Percentiles rank a stretch among this genome's conserved stretches.
Evolutionary conservation across 352 stramenopile genomes (phyloP).

Genomic region (Globisporangium acanthophoron): DNA sequence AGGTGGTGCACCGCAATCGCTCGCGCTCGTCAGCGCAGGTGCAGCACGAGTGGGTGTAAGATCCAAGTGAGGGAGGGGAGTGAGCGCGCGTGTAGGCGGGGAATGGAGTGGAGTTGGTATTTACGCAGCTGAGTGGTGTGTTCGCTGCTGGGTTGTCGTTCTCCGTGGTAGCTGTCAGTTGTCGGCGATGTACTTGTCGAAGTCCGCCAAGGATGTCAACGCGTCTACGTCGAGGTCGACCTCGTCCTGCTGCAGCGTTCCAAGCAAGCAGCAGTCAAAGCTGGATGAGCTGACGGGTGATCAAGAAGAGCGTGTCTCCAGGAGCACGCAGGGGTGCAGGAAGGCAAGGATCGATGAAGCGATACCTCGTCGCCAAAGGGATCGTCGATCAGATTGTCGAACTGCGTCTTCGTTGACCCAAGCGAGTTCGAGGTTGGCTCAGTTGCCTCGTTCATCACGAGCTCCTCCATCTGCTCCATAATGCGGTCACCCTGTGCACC

Average conservation of each 20-base stretch:
- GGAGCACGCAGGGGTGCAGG: neutral
- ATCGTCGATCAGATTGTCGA: neutral
- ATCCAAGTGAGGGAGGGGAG: neutral
- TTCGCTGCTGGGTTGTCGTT: neutral
- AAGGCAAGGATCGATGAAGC: neutral
- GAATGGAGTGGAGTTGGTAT: neutral
- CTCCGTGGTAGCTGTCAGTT: slow-evolving; percentile 18
- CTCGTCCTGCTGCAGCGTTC: neutral
- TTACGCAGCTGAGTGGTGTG: neutral
- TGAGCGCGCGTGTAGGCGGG: neutral
- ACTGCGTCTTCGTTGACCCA: neutral
- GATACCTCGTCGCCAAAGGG: slow-evolving; percentile 5
- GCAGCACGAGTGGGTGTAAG: slow-evolving; percentile 74
- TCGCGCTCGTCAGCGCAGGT: slow-evolving; percentile 49
- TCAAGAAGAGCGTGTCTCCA: neutral
- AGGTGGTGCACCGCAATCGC: slow-evolving; percentile 73
- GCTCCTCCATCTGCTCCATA: slow-evolving; percentile 45
- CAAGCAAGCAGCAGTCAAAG: neutral
- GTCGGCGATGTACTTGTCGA: slow-evolving; percentile 44
- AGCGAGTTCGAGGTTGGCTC: neutral
- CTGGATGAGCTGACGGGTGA: neutral
- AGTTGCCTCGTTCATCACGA: slow-evolving; percentile 14
- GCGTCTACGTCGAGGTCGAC: neutral
- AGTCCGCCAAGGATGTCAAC: slow-evolving; percentile 29
- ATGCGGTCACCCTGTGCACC: slow-evolving; percentile 31